Base-by-base conservation (phyloP, 441 rosid species). In the Cnidoscolus chayamansa region DNA sequence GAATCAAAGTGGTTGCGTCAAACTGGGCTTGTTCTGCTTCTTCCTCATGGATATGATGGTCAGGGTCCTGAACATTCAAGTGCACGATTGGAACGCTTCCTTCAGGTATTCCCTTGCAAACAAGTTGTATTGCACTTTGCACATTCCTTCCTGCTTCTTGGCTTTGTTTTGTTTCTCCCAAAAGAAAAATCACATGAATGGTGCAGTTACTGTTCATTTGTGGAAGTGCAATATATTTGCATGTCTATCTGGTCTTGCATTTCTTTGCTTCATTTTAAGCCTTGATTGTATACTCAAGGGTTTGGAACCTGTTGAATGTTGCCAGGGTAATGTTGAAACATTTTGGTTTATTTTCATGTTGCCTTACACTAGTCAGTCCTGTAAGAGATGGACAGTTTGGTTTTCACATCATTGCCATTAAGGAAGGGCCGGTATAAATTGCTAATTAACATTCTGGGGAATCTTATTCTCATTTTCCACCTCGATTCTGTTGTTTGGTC, bases 1-100 rank as follows among this genome's bases (percentile, higher is more conserved):
- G 99, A 95, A 79, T 87, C 99, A 61, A 95, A 95, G 74, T 95
- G 99, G 99, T 79, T 95, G 72, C 95, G 99, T 68, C 99, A 91
- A 71, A 90, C 91, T 43, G 99, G 99, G 50, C 97, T 95, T 68
- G 98, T 91, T 31, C 69, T 93, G 80, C 85, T 95, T 60, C 97
- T 95, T 74, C 98, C 99, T 65, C 99, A 90, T 76, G 99, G 97
- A 70, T 95, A 93, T 77, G 99, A 93, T 78, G 99, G 99, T 55
- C 99, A 93, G 67, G 99, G 99, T 45, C 99, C 99, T 77, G 99
- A 95, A 80, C 98, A 95, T 86, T 95, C 99, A 64, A 95, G 99
- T 75, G 96, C 92, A 13, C 88, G 97, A 37, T 78, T 95, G 80
- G 99, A 95, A 78, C 92, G 99, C 32, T 95, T 83, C 87, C 97